These are phyloP conservation scores for Quercus agrifolia DNA, from an alignment of 306 rosid genomes.

Conservation along the genomic window DNA sequence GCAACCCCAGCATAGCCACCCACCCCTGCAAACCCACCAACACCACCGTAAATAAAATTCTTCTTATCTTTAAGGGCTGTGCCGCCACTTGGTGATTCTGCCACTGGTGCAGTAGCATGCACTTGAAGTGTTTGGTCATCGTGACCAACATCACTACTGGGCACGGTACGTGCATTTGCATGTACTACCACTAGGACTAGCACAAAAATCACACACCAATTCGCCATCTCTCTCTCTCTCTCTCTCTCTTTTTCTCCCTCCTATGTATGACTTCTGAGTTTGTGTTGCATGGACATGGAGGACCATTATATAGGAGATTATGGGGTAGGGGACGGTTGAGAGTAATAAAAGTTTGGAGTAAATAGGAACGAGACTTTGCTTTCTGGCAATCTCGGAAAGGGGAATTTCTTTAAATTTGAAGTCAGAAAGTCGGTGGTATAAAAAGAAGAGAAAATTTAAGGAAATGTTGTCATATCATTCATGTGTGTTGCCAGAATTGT, in stretches of 20 bases:
- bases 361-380: constrained; percentile 5
- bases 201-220: constrained; percentile 22
- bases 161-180: constrained; percentile 56
- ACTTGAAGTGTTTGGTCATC: constrained; percentile 17
- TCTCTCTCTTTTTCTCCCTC: not conserved
- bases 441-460: constrained; percentile 53
- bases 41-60: constrained; percentile 49
- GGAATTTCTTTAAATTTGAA: constrained; percentile 29
- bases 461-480: constrained; percentile 24
- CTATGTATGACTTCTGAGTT: not conserved
- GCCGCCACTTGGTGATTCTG: constrained; percentile 13
- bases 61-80: constrained; percentile 44
- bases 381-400: constrained; percentile 37
- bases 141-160: constrained; percentile 1
- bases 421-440: constrained; percentile 47
- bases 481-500: constrained; percentile 15
- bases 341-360: constrained; percentile 40
- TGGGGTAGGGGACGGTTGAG: constrained; percentile 48
- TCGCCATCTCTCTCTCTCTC: constrained; percentile 32
- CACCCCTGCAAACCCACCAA: constrained; percentile 54
- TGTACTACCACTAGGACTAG: constrained; percentile 27
- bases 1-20: constrained; percentile 33
- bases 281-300: constrained; percentile 12
- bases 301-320: constrained; percentile 17
- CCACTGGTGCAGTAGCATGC: constrained; percentile 40